Base-by-base conservation (phyloP, 1,284 basidiomycete genomes). In the Melampsora larici-populina region DNA sequence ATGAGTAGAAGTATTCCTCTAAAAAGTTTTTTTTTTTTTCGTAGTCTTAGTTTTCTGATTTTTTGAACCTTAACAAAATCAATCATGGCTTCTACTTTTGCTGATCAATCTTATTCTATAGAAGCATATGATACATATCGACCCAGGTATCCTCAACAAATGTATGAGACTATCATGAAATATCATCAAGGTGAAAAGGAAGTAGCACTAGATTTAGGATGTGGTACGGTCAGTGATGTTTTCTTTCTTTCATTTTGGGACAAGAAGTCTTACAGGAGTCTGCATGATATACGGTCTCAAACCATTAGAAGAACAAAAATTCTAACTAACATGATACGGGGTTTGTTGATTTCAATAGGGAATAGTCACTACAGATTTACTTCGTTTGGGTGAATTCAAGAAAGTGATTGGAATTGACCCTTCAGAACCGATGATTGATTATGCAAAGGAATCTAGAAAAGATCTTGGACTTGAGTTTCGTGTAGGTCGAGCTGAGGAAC, bases 141-240 rank as follows among this genome's bases (percentile, higher is more conserved):
- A 48, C 74, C 74, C 4, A 62, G 43, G 33, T 76, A 76, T 63
- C 74, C 74, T 43, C 33, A 51, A 5, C 36, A 69, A 31, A 43
- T 76, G 40, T 76, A 69, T 43, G 43, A 69, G 29, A n/a, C 74
- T 9, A 76, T 76, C 40, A 60, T 76, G 48, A 33, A 68, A 15
- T 76, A 68, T 76, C 74, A 76, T 76, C 74, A 46, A 69, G 72
- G 40, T 66, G 63, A 46, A n/a, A 46, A 48, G 24, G 46, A 67
- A 18, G 26, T 76, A 17, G 74, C 74, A 3, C 21, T 76, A 31
- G 74, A 76, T 69, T 69, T 76, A 33, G 74, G 74, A 43, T 76
- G 74, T 40, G 74, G 74, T 55, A 68, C 74, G 58, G 74, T 76
- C 48, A 68, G 74, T 62, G 6, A 68, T 58, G 26, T 58, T 58